phyloP scores from a whole-genome alignment of 805 yeast genomes.

The Myxozyma mucilagina region DNA sequence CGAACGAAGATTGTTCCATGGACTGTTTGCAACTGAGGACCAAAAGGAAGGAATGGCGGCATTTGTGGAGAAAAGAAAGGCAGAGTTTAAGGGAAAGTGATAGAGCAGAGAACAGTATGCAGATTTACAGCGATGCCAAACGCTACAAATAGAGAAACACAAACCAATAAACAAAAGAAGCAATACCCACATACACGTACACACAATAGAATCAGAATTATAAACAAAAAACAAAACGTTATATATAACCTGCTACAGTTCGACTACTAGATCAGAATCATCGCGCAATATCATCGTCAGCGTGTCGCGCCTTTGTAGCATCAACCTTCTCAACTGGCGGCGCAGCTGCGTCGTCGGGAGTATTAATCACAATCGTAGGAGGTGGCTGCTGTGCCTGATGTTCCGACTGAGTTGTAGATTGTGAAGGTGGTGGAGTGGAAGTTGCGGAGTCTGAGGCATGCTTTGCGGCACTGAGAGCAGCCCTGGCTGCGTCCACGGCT shows the following conservation, averaged over 20 bases:
- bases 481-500: constrained; percentile 8
- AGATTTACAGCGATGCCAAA: background rate
- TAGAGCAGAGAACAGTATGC: background rate
- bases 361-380: constrained; percentile 19
- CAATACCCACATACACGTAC: no score
- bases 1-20: constrained; percentile 50
- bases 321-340: background rate
- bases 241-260: no score
- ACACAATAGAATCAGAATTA: no score
- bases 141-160: no score
- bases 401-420: background rate
- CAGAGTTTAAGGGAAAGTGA: constrained; percentile 29
- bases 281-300: constrained; percentile 12
- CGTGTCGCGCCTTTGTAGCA: background rate
- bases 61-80: constrained; percentile 43
- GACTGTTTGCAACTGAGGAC: constrained; percentile 49
- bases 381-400: background rate
- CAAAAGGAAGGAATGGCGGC: constrained; percentile 55
- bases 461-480: constrained; percentile 4
- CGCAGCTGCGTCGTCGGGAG: constrained; percentile 7
- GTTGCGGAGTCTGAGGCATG: background rate
- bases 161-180: no score
- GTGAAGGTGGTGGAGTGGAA: background rate
- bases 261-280: background rate
- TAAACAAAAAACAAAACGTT: no score